phyloP scores from a whole-genome alignment of 2,329 filamentous ascomycete species.

The Claviceps sorghi region DNA sequence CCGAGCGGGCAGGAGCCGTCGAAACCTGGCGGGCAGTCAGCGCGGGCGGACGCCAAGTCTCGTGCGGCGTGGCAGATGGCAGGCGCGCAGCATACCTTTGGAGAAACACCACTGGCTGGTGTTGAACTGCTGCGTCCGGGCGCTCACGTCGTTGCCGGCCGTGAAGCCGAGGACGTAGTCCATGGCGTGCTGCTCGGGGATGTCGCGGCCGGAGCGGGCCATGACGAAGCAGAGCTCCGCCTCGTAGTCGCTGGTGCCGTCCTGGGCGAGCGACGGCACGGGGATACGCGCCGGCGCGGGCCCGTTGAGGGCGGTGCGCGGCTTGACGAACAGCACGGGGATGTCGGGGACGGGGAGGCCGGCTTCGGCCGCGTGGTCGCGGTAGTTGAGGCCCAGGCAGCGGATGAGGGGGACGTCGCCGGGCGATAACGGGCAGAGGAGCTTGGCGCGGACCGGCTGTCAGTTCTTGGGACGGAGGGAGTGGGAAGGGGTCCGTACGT shows the following conservation, averaged over 20 bases:
- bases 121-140: conserved; percentile 22
- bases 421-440: conserved; percentile 20
- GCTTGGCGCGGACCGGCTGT: conserved; percentile 1
- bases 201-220: conserved; percentile 25
- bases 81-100: conserved; percentile 19
- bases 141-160: conserved; percentile 23
- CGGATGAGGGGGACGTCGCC: conserved; percentile 26
- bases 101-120: conserved; percentile 28
- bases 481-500: too few relatives aligned
- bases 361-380: conserved; percentile 24
- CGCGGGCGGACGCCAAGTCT: too few relatives aligned
- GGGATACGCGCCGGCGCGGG: conserved; percentile 17
- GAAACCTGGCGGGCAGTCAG: conserved; percentile 11
- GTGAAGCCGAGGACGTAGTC: conserved; percentile 27
- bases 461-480: neutral
- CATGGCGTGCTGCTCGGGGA: conserved; percentile 21
- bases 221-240: conserved; percentile 25
- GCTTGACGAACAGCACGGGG: conserved; percentile 26
- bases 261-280: conserved; percentile 11
- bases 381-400: conserved; percentile 32
- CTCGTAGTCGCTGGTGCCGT: conserved; percentile 25
- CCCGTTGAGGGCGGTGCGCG: conserved; percentile 20
- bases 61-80: too few relatives aligned
- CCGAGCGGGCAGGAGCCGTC: conserved; percentile 37
- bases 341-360: conserved; percentile 21